Evolutionary conservation across 2,329 filamentous ascomycete species (phyloP).

Genomic region (Neodidymelliopsis sp.): DNA sequence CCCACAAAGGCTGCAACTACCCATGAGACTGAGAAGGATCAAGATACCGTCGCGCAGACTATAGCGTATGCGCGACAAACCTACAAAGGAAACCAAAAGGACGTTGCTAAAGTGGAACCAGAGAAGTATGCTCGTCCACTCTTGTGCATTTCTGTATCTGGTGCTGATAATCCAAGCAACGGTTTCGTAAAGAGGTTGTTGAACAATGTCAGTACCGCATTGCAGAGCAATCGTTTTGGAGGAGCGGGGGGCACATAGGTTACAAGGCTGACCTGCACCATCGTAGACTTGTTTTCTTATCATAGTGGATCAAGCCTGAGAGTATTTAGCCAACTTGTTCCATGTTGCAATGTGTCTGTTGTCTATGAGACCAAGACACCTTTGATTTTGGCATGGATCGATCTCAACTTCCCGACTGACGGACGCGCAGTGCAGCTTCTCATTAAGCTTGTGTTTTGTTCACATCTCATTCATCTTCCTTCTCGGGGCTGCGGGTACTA

Average conservation of each 20-base stretch:
- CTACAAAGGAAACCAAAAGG: conserved; percentile 11
- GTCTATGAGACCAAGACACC: too few species aligned
- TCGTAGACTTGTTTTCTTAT: too few species aligned
- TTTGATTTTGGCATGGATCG: too few species aligned
- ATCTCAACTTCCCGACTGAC: too few species aligned
- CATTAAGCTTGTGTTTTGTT: too few species aligned
- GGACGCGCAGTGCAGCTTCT: too few species aligned
- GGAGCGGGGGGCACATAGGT: not conserved
- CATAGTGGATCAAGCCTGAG: too few species aligned
- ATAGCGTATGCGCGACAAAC: conserved; percentile 13
- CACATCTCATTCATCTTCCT: too few species aligned
- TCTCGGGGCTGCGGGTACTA: too few species aligned
- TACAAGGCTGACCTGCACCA: not conserved
- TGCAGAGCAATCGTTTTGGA: conserved; percentile 9
- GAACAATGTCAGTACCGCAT: conserved; percentile 8
- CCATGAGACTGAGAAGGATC: not conserved
- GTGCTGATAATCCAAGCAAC: conserved; percentile 1
- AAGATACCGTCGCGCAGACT: conserved; percentile 3
- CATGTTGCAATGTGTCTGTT: too few species aligned
- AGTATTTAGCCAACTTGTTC: too few species aligned
- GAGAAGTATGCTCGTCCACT: conserved; percentile 1
- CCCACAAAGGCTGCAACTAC: not conserved
- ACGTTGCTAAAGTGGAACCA: conserved; percentile 5
- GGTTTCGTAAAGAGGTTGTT: conserved; percentile 5
- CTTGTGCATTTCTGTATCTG: too few species aligned